A percentile compares a stretch with the other conserved stretches of the same genome.
Conservation (phyloP, 768 basidiomycete genomes). For the Naematelia encephala region DNA sequence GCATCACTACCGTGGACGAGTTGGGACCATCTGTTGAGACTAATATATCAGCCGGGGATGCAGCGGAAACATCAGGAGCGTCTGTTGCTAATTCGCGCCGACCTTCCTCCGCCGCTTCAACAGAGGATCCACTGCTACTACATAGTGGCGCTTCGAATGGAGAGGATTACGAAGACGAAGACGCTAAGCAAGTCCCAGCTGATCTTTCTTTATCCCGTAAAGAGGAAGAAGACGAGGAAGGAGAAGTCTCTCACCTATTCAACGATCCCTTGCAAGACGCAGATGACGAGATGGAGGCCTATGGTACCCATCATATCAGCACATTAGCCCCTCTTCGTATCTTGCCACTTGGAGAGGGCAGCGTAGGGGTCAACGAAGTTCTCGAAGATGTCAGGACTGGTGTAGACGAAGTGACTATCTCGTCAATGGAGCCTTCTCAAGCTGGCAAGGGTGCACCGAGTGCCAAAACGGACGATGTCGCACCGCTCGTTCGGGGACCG, state of each 20-base stretch:
- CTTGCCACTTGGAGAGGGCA: not conserved
- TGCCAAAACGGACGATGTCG: not conserved
- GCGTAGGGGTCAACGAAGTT: not conserved
- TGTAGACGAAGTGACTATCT: not conserved
- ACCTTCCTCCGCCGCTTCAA: not conserved
- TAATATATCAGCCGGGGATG: too few relatives aligned
- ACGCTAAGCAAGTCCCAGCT: not conserved
- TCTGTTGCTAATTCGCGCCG: not conserved
- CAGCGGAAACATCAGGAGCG: not conserved
- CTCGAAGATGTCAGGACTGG: not conserved
- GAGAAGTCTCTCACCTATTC: not conserved
- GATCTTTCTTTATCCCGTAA: too few relatives aligned
- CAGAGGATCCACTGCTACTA: not conserved
- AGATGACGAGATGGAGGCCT: not conserved
- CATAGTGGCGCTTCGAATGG: not conserved
- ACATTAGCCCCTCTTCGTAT: not conserved
- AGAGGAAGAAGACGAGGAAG: not conserved
- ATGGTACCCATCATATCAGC: not conserved
- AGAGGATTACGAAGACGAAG: not conserved
- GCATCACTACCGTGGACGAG: too few relatives aligned
- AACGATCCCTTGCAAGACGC: not conserved
- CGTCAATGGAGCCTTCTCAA: not conserved
- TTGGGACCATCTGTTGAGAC: not conserved
- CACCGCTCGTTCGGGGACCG: not conserved
- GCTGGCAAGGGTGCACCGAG: not conserved